A percentile compares a stretch with the other conserved stretches of the same genome.
phyloP scores from a whole-genome alignment of 1,284 basidiomycete species.

The Mycosarcoma mackinlayi region DNA sequence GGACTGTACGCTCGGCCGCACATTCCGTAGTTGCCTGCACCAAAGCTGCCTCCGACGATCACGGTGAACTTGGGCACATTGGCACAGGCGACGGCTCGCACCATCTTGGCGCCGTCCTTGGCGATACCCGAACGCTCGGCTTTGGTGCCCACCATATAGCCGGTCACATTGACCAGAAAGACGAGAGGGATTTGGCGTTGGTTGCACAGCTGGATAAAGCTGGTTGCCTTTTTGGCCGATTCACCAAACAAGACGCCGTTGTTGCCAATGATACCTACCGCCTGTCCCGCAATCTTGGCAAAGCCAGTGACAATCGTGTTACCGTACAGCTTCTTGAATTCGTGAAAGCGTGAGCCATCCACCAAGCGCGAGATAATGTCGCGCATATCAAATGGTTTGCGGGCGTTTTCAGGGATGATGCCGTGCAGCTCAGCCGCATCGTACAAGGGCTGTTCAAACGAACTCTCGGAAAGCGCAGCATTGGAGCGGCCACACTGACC shows the following conservation, averaged over 20 bases:
- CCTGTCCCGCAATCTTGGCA: slow-evolving; percentile 69
- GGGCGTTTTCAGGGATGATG: slow-evolving; percentile 87
- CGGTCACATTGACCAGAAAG: slow-evolving; percentile 91
- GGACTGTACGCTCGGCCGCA: slow-evolving; percentile 79
- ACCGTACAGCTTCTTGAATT: slow-evolving; percentile 95
- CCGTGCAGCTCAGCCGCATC: slow-evolving; percentile 84
- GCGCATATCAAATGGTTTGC: slow-evolving; percentile 89
- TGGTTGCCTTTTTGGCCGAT: slow-evolving; percentile 90
- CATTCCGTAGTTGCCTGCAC: slow-evolving; percentile 84
- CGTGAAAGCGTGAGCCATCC: slow-evolving; percentile 89
- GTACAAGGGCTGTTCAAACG: slow-evolving; percentile 81
- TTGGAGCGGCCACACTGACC: slow-evolving; percentile 64
- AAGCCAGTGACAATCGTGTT: slow-evolving; percentile 83
- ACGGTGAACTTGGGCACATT: slow-evolving; percentile 94
- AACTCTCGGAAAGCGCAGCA: slow-evolving; percentile 46
- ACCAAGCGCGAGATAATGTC: slow-evolving; percentile 91
- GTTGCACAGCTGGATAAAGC: slow-evolving; percentile 93
- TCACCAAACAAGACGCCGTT: slow-evolving; percentile 94
- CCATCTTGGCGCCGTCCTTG: slow-evolving; percentile 98
- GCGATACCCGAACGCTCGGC: slow-evolving; percentile 94
- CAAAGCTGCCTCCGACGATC: slow-evolving; percentile 92
- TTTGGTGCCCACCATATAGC: slow-evolving; percentile 93
- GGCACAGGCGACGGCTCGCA: slow-evolving; percentile 91
- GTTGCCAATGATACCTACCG: slow-evolving; percentile 80
- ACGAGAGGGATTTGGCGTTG: slow-evolving; percentile 88